These are phyloP conservation scores for Eucalyptus microcorys DNA, from an alignment of 345 rosid species.

Conservation along the genomic window DNA sequence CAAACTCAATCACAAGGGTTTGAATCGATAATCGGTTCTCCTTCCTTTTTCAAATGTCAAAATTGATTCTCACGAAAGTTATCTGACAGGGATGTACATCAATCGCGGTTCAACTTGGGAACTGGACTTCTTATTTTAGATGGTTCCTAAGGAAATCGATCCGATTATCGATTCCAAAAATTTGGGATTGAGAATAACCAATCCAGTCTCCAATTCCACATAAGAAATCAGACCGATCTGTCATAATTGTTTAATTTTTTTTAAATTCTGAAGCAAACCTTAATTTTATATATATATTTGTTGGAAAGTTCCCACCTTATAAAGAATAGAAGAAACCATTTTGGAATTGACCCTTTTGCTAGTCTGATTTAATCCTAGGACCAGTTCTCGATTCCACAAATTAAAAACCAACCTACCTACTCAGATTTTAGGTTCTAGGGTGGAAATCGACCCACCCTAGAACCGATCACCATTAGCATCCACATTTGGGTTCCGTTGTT, in stretches of 20 bases:
- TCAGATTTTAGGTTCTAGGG: not conserved
- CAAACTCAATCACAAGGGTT: not conserved
- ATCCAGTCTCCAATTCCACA: too few species aligned
- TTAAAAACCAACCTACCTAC: not conserved
- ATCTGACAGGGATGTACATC: not conserved
- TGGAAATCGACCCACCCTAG: not conserved
- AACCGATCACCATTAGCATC: not conserved
- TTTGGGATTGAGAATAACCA: fast-evolving
- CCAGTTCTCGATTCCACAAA: not conserved
- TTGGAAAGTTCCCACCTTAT: not conserved
- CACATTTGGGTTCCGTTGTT: not conserved
- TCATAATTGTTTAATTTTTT: too few species aligned
- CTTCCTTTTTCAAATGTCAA: not conserved
- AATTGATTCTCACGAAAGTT: not conserved
- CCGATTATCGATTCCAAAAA: too few species aligned
- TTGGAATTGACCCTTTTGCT: fast-evolving
- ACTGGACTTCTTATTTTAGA: too few species aligned
- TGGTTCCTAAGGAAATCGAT: fast-evolving
- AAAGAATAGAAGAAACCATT: not conserved
- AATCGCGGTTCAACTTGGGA: fast-evolving
- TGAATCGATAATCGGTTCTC: not conserved
- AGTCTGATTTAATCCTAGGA: fast-evolving
- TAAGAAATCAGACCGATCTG: fast-evolving
- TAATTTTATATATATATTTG: not conserved
- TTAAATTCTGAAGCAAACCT: not conserved